A percentile compares a stretch with the other conserved stretches of the same genome.
phyloP scores from a whole-genome alignment of 1,284 basidiomycete species.

The Leccinum solheimii region DNA sequence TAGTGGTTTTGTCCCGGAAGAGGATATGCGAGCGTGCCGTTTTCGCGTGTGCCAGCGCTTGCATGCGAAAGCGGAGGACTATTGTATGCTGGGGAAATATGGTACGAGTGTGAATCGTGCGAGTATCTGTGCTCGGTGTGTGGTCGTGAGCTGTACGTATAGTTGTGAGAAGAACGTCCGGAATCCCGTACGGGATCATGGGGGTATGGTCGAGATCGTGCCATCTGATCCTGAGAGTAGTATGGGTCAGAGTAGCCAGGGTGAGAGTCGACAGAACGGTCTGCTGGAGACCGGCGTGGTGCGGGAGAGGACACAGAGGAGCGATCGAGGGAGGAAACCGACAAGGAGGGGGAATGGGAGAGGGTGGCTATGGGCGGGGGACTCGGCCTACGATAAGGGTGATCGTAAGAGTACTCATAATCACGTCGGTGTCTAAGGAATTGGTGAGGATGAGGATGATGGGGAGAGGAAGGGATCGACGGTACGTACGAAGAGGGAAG shows the following conservation, averaged over 20 bases:
- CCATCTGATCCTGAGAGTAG: constrained; percentile 35
- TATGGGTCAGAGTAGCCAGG: constrained; percentile 33
- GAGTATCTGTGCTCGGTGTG: constrained; percentile 34
- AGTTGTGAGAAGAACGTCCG: constrained; percentile 32
- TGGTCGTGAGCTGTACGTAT: constrained; percentile 32
- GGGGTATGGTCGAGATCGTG: constrained; percentile 37
- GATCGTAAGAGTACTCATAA: constrained; percentile 39
- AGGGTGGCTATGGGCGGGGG: constrained; percentile 58
- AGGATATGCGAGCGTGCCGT: constrained; percentile 32
- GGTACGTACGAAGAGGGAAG: constrained; percentile 33
- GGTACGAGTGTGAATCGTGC: constrained; percentile 36
- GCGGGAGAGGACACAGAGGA: constrained; percentile 60
- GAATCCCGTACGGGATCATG: constrained; percentile 38
- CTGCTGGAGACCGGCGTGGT: constrained; percentile 38
- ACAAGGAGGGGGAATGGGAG: constrained; percentile 62
- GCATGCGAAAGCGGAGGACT: constrained; percentile 31
- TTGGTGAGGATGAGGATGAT: constrained; percentile 8
- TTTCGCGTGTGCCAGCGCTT: constrained; percentile 25
- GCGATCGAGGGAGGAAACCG: constrained; percentile 57
- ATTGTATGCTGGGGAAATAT: constrained; percentile 27
- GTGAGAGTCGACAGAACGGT: constrained; percentile 29
- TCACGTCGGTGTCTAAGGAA: constrained; percentile 41
- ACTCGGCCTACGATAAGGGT: constrained; percentile 46
- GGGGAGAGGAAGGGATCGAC: constrained; percentile 11
- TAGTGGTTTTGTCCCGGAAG: constrained; percentile 40